Evolutionary conservation across 495 filamentous ascomycete species (phyloP).

Genomic region (Terfezia boudieri): DNA sequence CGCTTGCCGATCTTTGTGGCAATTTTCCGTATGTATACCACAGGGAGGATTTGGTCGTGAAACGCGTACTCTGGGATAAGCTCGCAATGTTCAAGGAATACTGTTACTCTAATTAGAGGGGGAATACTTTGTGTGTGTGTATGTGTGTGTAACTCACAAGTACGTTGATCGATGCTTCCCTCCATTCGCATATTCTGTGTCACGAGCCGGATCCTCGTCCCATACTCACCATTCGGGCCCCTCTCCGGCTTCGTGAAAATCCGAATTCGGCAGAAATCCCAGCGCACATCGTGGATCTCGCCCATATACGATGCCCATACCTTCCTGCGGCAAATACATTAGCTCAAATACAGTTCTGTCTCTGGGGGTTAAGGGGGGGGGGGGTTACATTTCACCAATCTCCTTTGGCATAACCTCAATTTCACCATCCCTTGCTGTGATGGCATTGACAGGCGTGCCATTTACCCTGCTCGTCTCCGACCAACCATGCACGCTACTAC

Average conservation of each 20-base stretch:
- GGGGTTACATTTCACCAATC: constrained; percentile 8
- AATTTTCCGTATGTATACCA: constrained; percentile 9
- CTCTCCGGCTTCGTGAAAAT: constrained; percentile 3
- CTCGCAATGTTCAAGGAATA: constrained; percentile 6
- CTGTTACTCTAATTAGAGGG: neutral
- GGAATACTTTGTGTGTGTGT: no score
- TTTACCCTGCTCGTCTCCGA: constrained; percentile 3
- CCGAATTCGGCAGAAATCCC: constrained; percentile 10
- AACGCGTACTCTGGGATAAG: constrained; percentile 14
- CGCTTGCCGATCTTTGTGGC: neutral
- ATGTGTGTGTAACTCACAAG: neutral
- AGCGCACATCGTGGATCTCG: constrained; percentile 7
- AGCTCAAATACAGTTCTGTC: neutral
- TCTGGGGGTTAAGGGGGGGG: neutral
- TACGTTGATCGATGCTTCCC: constrained; percentile 9
- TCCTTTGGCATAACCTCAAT: constrained; percentile 8
- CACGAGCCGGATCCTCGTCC: constrained; percentile 7
- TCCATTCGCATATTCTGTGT: constrained; percentile 7
- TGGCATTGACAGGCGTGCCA: neutral
- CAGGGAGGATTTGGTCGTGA: constrained; percentile 7
- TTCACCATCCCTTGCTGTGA: constrained; percentile 6
- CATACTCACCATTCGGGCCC: neutral
- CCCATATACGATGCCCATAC: constrained; percentile 10
- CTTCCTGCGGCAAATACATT: neutral
- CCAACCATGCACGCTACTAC: constrained; percentile 5